phyloP scores from a whole-genome alignment of 2,329 filamentous ascomycete species.

The Ascomycota sp. region DNA sequence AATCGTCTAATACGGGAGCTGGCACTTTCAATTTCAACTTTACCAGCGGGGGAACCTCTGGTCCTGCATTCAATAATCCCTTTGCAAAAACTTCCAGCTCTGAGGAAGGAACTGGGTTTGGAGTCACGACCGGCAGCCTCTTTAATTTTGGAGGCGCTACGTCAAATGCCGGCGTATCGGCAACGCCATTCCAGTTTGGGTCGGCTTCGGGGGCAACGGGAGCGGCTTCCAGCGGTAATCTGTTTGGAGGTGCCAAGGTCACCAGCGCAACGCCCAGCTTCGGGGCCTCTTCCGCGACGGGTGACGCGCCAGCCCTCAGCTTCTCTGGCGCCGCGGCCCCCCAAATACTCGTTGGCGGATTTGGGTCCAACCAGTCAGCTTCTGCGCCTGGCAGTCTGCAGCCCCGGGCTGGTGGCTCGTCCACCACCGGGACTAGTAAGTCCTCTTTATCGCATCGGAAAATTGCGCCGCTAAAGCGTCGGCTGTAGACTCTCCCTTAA shows the following conservation, averaged over 20 bases:
- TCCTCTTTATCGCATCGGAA: constrained; percentile 18
- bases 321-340: constrained; percentile 14
- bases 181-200: constrained; percentile 17
- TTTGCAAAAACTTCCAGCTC: constrained; percentile 11
- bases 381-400: constrained; percentile 18
- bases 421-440: constrained; percentile 25
- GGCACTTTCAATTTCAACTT: constrained; percentile 13
- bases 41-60: constrained; percentile 4
- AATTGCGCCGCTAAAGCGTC: constrained; percentile 23
- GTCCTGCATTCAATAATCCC: constrained; percentile 17
- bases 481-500: constrained; percentile 30
- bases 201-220: constrained; percentile 5
- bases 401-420: constrained; percentile 19
- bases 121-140: constrained; percentile 9
- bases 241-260: constrained; percentile 9
- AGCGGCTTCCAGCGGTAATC: constrained; percentile 3
- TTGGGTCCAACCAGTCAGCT: constrained; percentile 14
- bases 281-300: constrained; percentile 9
- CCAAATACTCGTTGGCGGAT: constrained; percentile 10
- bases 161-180: constrained; percentile 8
- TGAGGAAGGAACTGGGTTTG: constrained; percentile 4
- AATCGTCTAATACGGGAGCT: constrained; percentile 6
- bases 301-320: constrained; percentile 15
- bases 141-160: constrained; percentile 17
- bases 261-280: constrained; percentile 9